These are phyloP conservation scores for Cynanchum wilfordii DNA, from an alignment of 257 asterid genomes.

Conservation along the genomic window DNA sequence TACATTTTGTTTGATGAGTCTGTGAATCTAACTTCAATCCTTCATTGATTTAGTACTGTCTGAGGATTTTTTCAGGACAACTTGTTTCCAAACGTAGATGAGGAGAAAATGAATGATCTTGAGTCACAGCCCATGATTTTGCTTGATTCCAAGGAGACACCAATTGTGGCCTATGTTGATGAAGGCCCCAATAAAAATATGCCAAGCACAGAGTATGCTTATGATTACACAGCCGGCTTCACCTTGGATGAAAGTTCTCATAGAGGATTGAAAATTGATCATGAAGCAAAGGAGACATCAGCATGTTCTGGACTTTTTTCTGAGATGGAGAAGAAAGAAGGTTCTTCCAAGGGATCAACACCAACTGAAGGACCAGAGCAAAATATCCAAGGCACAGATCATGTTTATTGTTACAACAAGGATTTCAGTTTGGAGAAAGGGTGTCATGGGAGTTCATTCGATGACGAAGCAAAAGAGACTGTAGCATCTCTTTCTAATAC, in stretches of 20 bases:
- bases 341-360: slow-evolving; percentile 3
- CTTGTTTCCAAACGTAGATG: slow-evolving; percentile 20
- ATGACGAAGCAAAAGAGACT: slow-evolving; percentile 41
- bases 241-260: slow-evolving; percentile 57
- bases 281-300: slow-evolving; percentile 37
- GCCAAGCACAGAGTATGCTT: slow-evolving; percentile 36
- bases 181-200: slow-evolving; percentile 42
- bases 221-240: slow-evolving; percentile 58
- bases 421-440: slow-evolving; percentile 56
- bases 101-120: slow-evolving; percentile 23
- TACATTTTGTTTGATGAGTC: background rate
- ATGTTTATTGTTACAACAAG: slow-evolving; percentile 47
- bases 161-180: slow-evolving; percentile 51
- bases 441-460: slow-evolving; percentile 62
- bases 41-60: slow-evolving; percentile 19
- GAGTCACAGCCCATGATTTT: slow-evolving; percentile 41
- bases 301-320: slow-evolving; percentile 40
- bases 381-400: slow-evolving; percentile 37
- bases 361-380: slow-evolving; percentile 34
- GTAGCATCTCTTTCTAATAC: slow-evolving; percentile 37
- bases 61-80: slow-evolving; percentile 42
- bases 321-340: slow-evolving; percentile 45
- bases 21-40: slow-evolving; percentile 17
- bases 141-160: slow-evolving; percentile 48
- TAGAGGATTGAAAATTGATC: slow-evolving; percentile 68